Conservation (phyloP, 2,329 filamentous ascomycete species). For the Diaporthe humulicola region DNA sequence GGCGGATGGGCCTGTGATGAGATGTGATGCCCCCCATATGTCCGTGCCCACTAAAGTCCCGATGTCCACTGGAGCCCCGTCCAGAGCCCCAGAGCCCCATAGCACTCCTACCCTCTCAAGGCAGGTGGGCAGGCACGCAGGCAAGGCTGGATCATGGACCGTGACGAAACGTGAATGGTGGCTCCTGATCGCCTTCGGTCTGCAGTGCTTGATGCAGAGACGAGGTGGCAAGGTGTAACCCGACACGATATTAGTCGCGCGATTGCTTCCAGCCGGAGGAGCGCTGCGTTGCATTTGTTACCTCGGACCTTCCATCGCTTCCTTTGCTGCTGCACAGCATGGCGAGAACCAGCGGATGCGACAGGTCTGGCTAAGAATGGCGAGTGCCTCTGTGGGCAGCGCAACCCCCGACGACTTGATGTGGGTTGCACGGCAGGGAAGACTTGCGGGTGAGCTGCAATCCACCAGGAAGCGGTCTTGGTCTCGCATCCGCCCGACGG, state of each 20-base stretch:
- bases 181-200: conserved; percentile 8
- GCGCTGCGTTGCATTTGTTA: conserved; percentile 12
- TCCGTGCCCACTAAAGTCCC: conserved; percentile 14
- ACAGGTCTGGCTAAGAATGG: neutral
- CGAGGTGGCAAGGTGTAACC: conserved; percentile 24
- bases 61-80: conserved; percentile 1
- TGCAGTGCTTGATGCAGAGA: conserved; percentile 15
- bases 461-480: conserved; percentile 4
- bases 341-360: neutral
- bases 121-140: no score
- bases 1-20: conserved; percentile 16
- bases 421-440: conserved; percentile 19
- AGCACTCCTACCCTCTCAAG: no score
- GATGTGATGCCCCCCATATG: conserved; percentile 19
- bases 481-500: conserved; percentile 22
- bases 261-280: neutral
- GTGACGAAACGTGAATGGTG: conserved; percentile 11
- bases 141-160: conserved; percentile 4
- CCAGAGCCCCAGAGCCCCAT: no score
- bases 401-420: neutral
- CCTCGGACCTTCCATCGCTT: conserved; percentile 27
- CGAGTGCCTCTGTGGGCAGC: conserved; percentile 1
- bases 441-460: conserved; percentile 11
- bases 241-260: conserved; percentile 26
- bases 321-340: conserved; percentile 19